Base-by-base conservation (phyloP, 345 rosid genomes). In the Murraya paniculata region DNA sequence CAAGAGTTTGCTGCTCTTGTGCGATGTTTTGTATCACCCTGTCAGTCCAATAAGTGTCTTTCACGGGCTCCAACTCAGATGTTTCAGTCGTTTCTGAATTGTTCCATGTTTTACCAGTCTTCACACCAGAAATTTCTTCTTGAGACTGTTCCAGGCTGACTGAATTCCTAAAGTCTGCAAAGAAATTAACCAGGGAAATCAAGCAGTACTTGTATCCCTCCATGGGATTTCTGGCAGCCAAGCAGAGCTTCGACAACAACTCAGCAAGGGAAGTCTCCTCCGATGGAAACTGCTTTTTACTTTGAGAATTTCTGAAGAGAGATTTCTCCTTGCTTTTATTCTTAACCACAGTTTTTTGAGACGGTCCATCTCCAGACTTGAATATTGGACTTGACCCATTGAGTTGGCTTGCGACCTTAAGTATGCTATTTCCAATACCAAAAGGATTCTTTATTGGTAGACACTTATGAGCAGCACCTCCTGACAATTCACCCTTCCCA, bases 141-240 rank as follows among this genome's bases (percentile, higher is more conserved):
- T 35, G 64, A 58, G 84, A 53, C 75, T 79, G 77, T 68, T 71
- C 86, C 39, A 69, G 25, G 79, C 81, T 70, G 82, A 81, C 57
- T 27, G 84, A 88, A 84, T 80, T 84, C 78, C 90, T 77, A 68
- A 87, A 76, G 24, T 87, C 80, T 2, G 74, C 68, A 77, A 85
- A 87, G 82, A 86, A 87, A 66, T 71, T 59, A 75, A 82, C 73
- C 8, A 85, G 16, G n/a, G 80, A 36, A 69, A 71, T 55, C 33
- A 68, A 77, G 67, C 65, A 74, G 66, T 31, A 13, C 50, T 13
- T 64, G 55, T 76, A 70, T 50, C 75, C 73, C 75, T 76, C 87
- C 81, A 41, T 68, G 56, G 92, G 72, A 78, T 82, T 73, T 75
- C 56, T 73, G 50, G 92, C 90, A 73, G 82, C 80, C 77, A 82